Evolutionary conservation across 2,329 filamentous ascomycete species (phyloP).

Genomic region (Epichloe sp.): DNA sequence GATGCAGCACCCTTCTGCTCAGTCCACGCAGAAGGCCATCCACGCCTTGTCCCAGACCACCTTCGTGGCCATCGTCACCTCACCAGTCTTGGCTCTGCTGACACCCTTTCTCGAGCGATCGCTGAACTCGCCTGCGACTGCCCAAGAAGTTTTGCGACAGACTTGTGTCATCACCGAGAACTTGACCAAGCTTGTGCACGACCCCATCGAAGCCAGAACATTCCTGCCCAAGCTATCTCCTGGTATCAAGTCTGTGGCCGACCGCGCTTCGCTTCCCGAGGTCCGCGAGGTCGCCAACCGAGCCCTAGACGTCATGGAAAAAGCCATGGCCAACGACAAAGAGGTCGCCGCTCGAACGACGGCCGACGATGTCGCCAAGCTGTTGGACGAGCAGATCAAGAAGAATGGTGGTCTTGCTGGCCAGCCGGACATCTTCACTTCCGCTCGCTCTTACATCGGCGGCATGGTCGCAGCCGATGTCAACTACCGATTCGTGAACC

Average conservation of each 20-base stretch:
- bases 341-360: conserved; percentile 53
- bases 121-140: conserved; percentile 78
- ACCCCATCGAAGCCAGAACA: conserved; percentile 81
- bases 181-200: conserved; percentile 93
- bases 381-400: conserved; percentile 66
- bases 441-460: conserved; percentile 61
- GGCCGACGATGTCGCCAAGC: conserved; percentile 57
- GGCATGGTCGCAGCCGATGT: conserved; percentile 80
- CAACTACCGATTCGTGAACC: conserved; percentile 65
- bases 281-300: conserved; percentile 81
- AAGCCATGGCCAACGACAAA: conserved; percentile 71
- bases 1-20: conserved; percentile 84
- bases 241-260: conserved; percentile 78
- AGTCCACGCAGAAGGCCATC: conserved; percentile 88
- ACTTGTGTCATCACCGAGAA: conserved; percentile 97
- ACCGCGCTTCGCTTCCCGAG: conserved; percentile 84
- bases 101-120: conserved; percentile 91
- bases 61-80: conserved; percentile 94
- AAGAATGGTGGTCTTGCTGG: conserved; percentile 49
- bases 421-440: conserved; percentile 49
- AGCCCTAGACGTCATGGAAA: conserved; percentile 76
- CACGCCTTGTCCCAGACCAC: conserved; percentile 94
- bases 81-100: conserved; percentile 83
- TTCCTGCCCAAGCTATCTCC: conserved; percentile 92
- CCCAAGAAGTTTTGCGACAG: conserved; percentile 88